Base-by-base conservation (phyloP, 2,329 filamentous ascomycete species). In the Fusarium praegraminearum region DNA sequence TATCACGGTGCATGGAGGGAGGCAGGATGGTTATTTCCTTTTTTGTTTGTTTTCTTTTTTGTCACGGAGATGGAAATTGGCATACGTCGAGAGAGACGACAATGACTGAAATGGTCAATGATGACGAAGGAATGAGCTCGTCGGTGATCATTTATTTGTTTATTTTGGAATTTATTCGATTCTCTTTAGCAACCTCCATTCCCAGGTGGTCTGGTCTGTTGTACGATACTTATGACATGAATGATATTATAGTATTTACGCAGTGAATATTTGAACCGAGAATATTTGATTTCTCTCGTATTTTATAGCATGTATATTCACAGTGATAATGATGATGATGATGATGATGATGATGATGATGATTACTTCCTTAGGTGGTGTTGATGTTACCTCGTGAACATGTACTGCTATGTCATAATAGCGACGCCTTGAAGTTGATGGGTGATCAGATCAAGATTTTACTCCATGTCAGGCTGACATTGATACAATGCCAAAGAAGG, bases 51-150 rank as follows among this genome's bases (percentile, higher is more conserved):
- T 24, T 51, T 40, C 28, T 36, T 36, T 52, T 52, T 40, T 52
- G 49, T 41, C 28, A 54, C 36, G 43, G 52, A 52, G 61, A 54
- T 57, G 70, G 68, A 65, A 69, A 65, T 69, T 62, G 70, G 49
- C 53, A 71, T 65, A 56, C 57, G 69, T 62, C 59, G 45, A 43
- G 51, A 65, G 70, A 65, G 70, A 62, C 57, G 63, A 70, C 67
- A 70, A 75, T 57, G 67, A 70, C 67, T 68, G 73, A 60, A 71
- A 73, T 65, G 72, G 70, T 60, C 69, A 70, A 72, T 72, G 65
- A 75, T 75, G 72, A 75, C 70, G 73, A 75, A 57, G 63, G 63
- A 58, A 72, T 43, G 69, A 72, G 69, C 51, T 67, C 71, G 70
- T 73, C 69, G 54, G 72, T 69, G 70, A 75, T 66, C 64, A 66